Evolutionary conservation across 345 rosid species (phyloP).

Genomic region (Boechera divaricarpa): DNA sequence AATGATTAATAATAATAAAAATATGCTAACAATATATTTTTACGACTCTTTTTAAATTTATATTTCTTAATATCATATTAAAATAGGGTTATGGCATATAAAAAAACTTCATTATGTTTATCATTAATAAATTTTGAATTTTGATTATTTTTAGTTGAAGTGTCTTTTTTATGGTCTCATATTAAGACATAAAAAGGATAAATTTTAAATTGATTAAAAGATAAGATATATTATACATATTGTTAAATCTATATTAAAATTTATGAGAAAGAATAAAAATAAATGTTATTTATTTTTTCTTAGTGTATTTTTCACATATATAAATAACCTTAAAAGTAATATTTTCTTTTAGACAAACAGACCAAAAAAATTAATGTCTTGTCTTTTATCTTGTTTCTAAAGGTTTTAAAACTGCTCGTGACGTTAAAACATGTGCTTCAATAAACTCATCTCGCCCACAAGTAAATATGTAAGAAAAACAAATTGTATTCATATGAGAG

Average conservation of each 20-base stretch:
- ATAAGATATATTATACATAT: neutral
- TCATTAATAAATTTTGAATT: neutral
- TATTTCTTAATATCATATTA: neutral
- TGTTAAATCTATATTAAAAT: neutral
- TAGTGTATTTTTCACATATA: neutral
- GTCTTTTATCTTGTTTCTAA: slow-evolving; percentile 4
- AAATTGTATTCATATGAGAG: no score
- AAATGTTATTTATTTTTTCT: neutral
- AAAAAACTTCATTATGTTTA: neutral
- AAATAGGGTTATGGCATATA: neutral
- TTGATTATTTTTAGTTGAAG: neutral
- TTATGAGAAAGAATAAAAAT: neutral
- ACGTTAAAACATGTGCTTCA: neutral
- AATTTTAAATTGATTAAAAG: neutral
- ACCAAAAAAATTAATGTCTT: neutral
- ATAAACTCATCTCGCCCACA: neutral
- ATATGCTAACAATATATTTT: neutral
- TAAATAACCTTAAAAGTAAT: neutral
- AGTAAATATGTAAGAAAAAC: slow-evolving; percentile 35
- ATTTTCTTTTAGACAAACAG: neutral
- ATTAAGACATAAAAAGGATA: neutral
- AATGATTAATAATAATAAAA: neutral
- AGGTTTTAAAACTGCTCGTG: slow-evolving; percentile 33
- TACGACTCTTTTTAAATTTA: neutral
- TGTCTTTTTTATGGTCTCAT: neutral